Base-by-base conservation (phyloP, 371 early-diverging fungal species). In the Smittium mucronatum region DNA sequence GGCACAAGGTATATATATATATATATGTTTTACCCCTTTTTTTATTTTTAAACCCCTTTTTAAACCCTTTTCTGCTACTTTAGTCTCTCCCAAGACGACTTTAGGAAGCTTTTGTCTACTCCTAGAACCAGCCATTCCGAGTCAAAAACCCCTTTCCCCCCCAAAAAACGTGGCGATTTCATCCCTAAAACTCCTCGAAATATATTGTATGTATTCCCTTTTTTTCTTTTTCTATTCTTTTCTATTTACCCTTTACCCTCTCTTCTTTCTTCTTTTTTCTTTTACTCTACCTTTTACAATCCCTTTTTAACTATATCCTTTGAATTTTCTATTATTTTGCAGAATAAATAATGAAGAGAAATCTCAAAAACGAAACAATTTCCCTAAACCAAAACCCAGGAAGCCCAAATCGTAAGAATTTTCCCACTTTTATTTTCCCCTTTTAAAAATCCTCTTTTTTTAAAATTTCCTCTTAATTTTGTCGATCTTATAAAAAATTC, bases 41-140 rank as follows among this genome's bases (percentile, higher is more conserved):
- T n/a, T n/a, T n/a, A n/a, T n/a, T n/a, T n/a, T n/a, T n/a, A n/a
- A n/a, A n/a, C n/a, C n/a, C n/a, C n/a, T n/a, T n/a, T n/a, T n/a
- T n/a, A n/a, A n/a, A n/a, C n/a, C n/a, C n/a, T n/a, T n/a, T n/a
- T n/a, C n/a, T n/a, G n/a, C n/a, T n/a, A n/a, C n/a, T n/a, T n/a
- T 65, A 65, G 65, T n/a, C 33, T 65, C 25, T 33, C 65, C 25
- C 65, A 65, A 33, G 32, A 65, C 34, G 65, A 65, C n/a, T 65
- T 65, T 32, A 30, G 65, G 34, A 65, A 65, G 65, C 65, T 65
- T 2, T 65, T 65, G n/a, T 65, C 65, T 33, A 65, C 65, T 17
- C 65, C 65, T 33, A 21, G 65, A 65, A 34, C 63, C 8, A 28
- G 28, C 11, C 11, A 28, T 16, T 16, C 11, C 11, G 11, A 11